phyloP scores from a whole-genome alignment of 768 basidiomycete genomes.

The Trametopsis cervina region DNA sequence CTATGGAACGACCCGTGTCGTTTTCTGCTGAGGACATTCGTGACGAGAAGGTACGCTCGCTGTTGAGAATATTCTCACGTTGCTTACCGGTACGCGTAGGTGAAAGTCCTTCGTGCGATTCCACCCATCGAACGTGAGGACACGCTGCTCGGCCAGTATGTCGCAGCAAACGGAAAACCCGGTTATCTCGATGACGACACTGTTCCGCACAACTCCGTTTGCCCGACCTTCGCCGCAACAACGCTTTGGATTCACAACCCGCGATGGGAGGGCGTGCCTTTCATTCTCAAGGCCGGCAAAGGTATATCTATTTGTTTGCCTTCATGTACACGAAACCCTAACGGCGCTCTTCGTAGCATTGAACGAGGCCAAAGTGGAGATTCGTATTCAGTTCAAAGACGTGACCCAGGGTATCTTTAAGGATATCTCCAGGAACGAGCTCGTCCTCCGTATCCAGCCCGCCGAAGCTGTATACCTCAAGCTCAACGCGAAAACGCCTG shows the following conservation, averaged over 20 bases:
- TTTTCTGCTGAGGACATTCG: conserved; percentile 97
- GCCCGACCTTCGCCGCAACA: conserved; percentile 91
- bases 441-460: conserved; percentile 96
- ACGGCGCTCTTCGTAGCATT: conserved; percentile 48
- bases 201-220: conserved; percentile 85
- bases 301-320: conserved; percentile 39
- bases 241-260: conserved; percentile 92
- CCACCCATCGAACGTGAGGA: conserved; percentile 73
- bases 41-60: conserved; percentile 79
- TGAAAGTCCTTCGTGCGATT: conserved; percentile 92
- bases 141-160: conserved; percentile 92
- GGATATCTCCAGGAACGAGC: conserved; percentile 92
- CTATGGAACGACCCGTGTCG: conserved; percentile 98
- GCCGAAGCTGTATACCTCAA: conserved; percentile 96
- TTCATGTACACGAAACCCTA: conserved; percentile 5
- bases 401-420: conserved; percentile 96
- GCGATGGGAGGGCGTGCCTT: conserved; percentile 98
- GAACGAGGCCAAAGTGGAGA: conserved; percentile 98
- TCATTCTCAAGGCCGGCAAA: conserved; percentile 98
- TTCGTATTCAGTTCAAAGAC: conserved; percentile 97
- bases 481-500: conserved; percentile 92
- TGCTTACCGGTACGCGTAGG: conserved; percentile 40
- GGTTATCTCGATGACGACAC: conserved; percentile 98
- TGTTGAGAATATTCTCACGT: conserved; percentile 8
- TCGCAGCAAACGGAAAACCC: conserved; percentile 84